These are phyloP conservation scores for Inga laurina DNA, from an alignment of 306 rosid genomes.

Conservation along the genomic window DNA sequence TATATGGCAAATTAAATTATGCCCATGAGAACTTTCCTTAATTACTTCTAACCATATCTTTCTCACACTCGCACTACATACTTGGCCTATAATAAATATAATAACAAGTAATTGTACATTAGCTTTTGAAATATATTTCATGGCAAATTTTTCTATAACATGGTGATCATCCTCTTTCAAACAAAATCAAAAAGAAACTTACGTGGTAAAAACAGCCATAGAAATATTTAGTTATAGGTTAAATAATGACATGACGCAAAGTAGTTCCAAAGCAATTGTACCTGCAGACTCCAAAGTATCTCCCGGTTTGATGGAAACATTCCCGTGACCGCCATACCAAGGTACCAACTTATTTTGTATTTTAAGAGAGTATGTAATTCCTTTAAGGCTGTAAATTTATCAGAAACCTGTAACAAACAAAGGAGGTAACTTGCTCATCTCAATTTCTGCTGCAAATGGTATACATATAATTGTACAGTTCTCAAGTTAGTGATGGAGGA, in stretches of 20 bases:
- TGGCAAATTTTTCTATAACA: not conserved
- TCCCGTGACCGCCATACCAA: too few relatives aligned
- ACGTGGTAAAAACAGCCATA: not conserved
- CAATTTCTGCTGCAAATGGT: not conserved
- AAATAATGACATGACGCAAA: not conserved
- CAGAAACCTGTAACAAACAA: slow-evolving; percentile 56
- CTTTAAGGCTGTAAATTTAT: slow-evolving; percentile 80
- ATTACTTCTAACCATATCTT: not conserved
- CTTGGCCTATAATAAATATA: not conserved
- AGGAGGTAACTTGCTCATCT: not conserved
- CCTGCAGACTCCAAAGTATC: slow-evolving; percentile 70
- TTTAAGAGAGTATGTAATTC: slow-evolving; percentile 72
- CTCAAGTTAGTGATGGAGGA: not conserved
- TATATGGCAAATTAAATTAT: not conserved
- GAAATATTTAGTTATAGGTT: not conserved
- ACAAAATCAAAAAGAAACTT: not conserved
- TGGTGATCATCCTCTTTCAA: not conserved
- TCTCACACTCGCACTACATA: not conserved
- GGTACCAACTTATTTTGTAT: not conserved
- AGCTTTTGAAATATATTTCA: not conserved
- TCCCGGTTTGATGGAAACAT: too few relatives aligned
- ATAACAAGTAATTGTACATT: too few relatives aligned
- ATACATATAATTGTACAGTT: not conserved
- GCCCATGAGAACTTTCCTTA: not conserved
- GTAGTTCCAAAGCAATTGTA: slow-evolving; percentile 10